Evolutionary conservation across 2,329 filamentous ascomycete species (phyloP).

Genomic region (Fusarium brachygibbosum): DNA sequence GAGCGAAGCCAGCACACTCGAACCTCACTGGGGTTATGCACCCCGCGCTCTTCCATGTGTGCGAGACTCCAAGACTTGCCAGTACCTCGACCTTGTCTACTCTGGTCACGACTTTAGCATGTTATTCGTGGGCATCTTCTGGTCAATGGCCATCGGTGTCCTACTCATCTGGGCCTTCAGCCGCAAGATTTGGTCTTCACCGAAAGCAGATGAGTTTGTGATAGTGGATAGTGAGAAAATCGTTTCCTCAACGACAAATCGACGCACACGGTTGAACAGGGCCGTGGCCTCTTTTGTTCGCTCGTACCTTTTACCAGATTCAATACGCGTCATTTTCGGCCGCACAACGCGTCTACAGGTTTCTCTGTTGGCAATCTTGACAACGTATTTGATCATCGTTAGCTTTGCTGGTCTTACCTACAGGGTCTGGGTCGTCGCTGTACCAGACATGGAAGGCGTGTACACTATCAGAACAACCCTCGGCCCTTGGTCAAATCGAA

Average conservation of each 20-base stretch:
- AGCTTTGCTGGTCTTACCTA: not conserved
- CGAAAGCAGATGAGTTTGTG: not conserved
- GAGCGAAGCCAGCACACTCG: not conserved
- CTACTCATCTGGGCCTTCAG: not conserved
- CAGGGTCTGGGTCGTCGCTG: not conserved
- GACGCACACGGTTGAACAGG: not conserved
- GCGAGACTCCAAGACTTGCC: not conserved
- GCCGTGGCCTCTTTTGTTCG: not conserved
- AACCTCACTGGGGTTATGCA: not conserved
- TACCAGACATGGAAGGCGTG: not conserved
- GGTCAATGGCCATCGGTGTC: not conserved
- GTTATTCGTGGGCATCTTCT: not conserved
- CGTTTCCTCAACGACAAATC: accelerated
- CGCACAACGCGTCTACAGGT: slow-evolving; percentile 2
- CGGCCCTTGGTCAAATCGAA: not conserved
- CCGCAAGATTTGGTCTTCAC: not conserved
- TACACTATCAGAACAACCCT: slow-evolving; percentile 2
- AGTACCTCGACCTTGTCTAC: slow-evolving; percentile 2
- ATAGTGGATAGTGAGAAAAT: not conserved
- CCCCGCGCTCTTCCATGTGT: not conserved
- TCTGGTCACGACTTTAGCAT: slow-evolving; percentile 1
- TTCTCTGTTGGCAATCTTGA: not conserved
- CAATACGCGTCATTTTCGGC: not conserved
- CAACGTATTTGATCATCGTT: not conserved
- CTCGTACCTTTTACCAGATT: not conserved